Base-by-base conservation (phyloP, 371 early-diverging fungal genomes). In the Blakeslea trispora region DNA sequence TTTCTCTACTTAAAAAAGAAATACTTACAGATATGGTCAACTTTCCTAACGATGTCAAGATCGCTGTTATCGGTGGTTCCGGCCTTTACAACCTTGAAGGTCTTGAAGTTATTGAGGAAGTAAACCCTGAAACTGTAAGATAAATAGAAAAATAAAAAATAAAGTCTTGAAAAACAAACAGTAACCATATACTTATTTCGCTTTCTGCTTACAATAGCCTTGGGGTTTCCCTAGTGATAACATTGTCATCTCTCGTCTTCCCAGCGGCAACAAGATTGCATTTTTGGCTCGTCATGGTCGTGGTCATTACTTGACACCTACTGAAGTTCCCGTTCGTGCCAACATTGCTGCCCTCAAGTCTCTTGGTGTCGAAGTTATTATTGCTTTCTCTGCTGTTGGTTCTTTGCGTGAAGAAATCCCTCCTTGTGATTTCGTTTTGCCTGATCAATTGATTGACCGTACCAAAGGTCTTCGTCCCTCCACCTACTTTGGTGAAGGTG, bases 271-370 rank as follows among this genome's bases (percentile, higher is more conserved):
- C 75, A 87, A 91, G 67, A 85, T 98, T 64, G 97, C 96, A 4
- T 98, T 98, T 77, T 84, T 98, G 46, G 93, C 99, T 37, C 91
- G 99, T 49, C 99, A 98, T 76, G 98, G 99, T 28, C 83, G 87
- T 50, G 90, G 93, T 40, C 97, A 97, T 81, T 82, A 83, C 62
- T 76, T 89, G 60, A 75, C 78, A 4, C 98, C 98, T 13, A 82
- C 92, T 23, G 96, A 97, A 75, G 95, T 98, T 15, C 96, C 96
- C 55, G 81, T 85, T 45, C 87, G 92, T 32, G 97, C 99, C 74
- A 98, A 98, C 76, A 97, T 98, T 67, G 98, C 99, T 23, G 97
- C 97, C 14, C 81, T 98, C 61, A 98, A 97, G 79, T 82, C 83
- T 34, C 59, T 98, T 13, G 98, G 99, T 64, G 96, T 93, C 21